phyloP scores from a whole-genome alignment of 768 basidiomycete species.

The Hygrophorus pudorinus region DNA sequence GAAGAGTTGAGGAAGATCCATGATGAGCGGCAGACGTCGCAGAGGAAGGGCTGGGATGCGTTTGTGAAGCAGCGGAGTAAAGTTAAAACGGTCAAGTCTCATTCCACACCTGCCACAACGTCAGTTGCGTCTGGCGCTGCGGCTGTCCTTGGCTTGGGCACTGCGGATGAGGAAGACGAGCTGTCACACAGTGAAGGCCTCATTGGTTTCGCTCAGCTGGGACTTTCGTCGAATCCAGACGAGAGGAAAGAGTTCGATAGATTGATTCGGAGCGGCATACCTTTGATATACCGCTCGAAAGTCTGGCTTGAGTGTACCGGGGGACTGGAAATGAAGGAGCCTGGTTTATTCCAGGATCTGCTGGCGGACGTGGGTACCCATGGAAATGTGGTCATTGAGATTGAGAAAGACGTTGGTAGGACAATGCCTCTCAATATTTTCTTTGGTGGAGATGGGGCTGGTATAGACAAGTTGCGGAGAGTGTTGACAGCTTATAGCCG shows the following conservation, averaged over 20 bases:
- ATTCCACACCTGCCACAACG: conserved; percentile 10
- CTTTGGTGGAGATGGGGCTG: conserved; percentile 94
- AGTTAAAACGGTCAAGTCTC: conserved; percentile 26
- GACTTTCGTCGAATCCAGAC: conserved; percentile 62
- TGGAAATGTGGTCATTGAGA: conserved; percentile 58
- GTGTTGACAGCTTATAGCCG: conserved; percentile 89
- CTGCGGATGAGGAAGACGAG: conserved; percentile 60
- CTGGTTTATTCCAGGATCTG: conserved; percentile 82
- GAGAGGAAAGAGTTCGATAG: conserved; percentile 73
- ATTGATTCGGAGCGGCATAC: conserved; percentile 79
- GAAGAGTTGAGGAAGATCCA: conserved; percentile 73
- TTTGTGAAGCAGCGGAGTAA: conserved; percentile 68
- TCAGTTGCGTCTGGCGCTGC: conserved; percentile 36
- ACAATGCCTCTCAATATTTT: conserved; percentile 94
- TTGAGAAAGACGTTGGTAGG: conserved; percentile 91
- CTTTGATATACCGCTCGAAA: conserved; percentile 77
- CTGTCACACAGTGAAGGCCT: conserved; percentile 74
- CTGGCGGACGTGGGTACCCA: conserved; percentile 40
- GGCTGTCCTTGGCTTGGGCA: conserved; percentile 58
- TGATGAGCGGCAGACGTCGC: conserved; percentile 61
- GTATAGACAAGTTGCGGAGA: conserved; percentile 83
- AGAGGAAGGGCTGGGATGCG: conserved; percentile 77
- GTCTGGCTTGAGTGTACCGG: conserved; percentile 93
- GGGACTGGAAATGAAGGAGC: conserved; percentile 84
- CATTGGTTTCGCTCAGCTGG: conserved; percentile 87